phyloP scores from a whole-genome alignment of 176 grass and related monocot species.

The Ampelocalamus luodianensis region DNA sequence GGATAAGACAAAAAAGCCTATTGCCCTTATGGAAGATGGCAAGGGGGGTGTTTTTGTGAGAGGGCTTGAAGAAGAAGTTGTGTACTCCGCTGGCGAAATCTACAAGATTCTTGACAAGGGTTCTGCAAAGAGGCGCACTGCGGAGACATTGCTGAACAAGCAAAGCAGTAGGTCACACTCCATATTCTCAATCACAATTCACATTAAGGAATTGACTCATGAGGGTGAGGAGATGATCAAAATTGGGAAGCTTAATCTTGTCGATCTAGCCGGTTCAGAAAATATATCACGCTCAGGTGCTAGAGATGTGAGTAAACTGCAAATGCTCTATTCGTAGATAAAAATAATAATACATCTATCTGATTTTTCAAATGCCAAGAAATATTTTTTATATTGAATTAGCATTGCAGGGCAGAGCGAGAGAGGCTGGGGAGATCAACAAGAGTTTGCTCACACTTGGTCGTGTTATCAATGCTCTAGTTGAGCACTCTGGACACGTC shows the following conservation, averaged over 20 bases:
- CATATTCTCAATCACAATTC: conserved; percentile 99
- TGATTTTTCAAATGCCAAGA: conserved; percentile 31
- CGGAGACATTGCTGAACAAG: conserved; percentile 97
- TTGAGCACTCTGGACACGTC: conserved; percentile 96
- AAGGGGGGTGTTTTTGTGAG: conserved; percentile 97
- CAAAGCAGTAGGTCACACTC: conserved; percentile 99
- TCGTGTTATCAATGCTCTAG: conserved; percentile 97
- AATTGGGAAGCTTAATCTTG: conserved; percentile 99
- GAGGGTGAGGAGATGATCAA: conserved; percentile 99
- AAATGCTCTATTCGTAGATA: neutral
- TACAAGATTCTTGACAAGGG: conserved; percentile 99
- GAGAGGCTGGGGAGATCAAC: conserved; percentile 99
- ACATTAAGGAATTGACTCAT: conserved; percentile 95
- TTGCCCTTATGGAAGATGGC: conserved; percentile 99
- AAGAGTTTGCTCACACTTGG: conserved; percentile 99
- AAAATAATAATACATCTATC: conserved; percentile 2
- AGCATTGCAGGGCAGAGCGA: conserved; percentile 90
- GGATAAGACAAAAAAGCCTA: conserved; percentile 95
- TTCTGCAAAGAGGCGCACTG: conserved; percentile 95
- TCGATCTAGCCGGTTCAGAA: conserved; percentile 98
- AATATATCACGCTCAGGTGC: conserved; percentile 99
- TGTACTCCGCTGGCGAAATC: conserved; percentile 88
- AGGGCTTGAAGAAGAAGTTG: conserved; percentile 96
- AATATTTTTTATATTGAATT: conserved; percentile 47
- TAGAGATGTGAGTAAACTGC: conserved; percentile 87